Evolutionary conservation across 495 filamentous ascomycete species (phyloP).

Genomic region (Talaromyces proteolyticus): DNA sequence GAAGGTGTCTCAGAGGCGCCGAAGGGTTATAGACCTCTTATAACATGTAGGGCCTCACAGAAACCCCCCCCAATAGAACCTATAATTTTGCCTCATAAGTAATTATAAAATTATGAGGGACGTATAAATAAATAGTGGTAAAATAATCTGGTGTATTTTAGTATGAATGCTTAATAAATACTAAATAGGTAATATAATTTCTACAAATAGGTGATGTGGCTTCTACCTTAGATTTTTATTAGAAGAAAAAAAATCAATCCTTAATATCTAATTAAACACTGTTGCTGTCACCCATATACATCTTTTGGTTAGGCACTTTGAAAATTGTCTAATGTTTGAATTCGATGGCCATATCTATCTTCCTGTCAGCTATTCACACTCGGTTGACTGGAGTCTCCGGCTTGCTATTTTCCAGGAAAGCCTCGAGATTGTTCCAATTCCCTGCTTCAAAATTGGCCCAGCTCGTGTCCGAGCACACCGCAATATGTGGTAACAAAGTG

Average conservation of each 20-base stretch:
- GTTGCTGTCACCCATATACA: neutral
- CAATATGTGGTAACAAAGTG: slow-evolving; percentile 4
- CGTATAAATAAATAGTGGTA: too few species aligned
- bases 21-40: too few species aligned
- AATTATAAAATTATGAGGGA: too few species aligned
- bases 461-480: neutral
- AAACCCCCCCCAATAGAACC: too few species aligned
- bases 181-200: too few species aligned
- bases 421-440: slow-evolving; percentile 1
- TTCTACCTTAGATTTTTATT: neutral
- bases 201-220: too few species aligned
- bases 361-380: neutral
- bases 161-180: too few species aligned
- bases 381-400: slow-evolving; percentile 2
- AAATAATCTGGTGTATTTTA: too few species aligned
- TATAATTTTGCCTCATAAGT: too few species aligned
- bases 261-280: neutral
- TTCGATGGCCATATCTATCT: neutral
- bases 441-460: slow-evolving; percentile 3
- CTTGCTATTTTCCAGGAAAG: slow-evolving; percentile 3
- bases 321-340: neutral
- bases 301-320: neutral
- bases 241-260: neutral
- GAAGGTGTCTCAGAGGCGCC: too few species aligned
- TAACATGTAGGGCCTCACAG: too few species aligned